Conservation (phyloP, 2,329 filamentous ascomycete species). For the Helminthosporium solani region DNA sequence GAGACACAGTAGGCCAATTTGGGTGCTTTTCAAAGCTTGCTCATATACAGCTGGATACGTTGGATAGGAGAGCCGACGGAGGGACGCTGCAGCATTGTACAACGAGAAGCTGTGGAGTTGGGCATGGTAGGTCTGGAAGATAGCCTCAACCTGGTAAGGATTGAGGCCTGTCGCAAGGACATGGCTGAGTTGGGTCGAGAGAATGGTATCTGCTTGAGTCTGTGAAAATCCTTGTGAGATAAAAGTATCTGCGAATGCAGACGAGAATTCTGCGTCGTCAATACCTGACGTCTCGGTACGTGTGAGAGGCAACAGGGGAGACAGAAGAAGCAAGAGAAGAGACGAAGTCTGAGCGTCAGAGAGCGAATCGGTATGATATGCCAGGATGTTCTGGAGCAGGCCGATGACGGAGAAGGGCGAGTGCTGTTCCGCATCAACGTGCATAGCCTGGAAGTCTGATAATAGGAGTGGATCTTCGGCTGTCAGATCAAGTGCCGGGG, state of each 20-base stretch:
- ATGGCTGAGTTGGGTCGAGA: constrained; percentile 43
- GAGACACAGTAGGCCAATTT: constrained; percentile 56
- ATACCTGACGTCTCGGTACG: constrained; percentile 32
- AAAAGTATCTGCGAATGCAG: constrained; percentile 44
- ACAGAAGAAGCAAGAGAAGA: constrained; percentile 49
- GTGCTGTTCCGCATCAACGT: constrained; percentile 34
- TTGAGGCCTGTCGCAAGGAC: constrained; percentile 48
- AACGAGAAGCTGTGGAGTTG: constrained; percentile 51
- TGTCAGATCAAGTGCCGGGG: constrained; percentile 25
- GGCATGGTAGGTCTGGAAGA: constrained; percentile 59
- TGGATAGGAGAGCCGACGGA: constrained; percentile 58
- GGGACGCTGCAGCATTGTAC: constrained; percentile 55
- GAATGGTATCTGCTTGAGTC: constrained; percentile 43
- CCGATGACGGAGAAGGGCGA: constrained; percentile 45
- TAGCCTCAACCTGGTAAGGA: constrained; percentile 55
- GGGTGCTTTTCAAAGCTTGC: constrained; percentile 56
- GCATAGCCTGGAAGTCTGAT: constrained; percentile 40
- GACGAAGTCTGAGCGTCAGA: constrained; percentile 51
- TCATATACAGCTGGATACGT: constrained; percentile 59
- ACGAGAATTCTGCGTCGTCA: constrained; percentile 35
- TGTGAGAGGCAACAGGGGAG: constrained; percentile 48
- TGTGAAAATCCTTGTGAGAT: constrained; percentile 39
- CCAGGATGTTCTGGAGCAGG: constrained; percentile 45
- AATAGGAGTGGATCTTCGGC: constrained; percentile 34
- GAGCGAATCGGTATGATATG: constrained; percentile 44